Evolutionary conservation across 139 green algal species (phyloP).

Genomic region (Tetradesmus obliquus): DNA sequence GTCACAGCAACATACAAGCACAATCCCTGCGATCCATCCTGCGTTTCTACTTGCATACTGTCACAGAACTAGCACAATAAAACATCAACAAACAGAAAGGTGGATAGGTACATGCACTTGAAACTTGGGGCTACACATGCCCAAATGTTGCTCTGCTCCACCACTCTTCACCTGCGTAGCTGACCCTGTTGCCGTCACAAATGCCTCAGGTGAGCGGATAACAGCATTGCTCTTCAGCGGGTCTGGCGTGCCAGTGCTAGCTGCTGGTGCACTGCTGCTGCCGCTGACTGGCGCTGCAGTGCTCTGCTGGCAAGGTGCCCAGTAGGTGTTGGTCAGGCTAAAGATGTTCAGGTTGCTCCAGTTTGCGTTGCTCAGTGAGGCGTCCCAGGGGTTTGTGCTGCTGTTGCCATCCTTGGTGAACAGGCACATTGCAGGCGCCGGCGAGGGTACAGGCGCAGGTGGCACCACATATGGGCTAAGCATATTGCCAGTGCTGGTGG

Average conservation of each 20-base stretch:
- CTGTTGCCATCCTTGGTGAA: background rate
- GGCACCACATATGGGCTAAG: background rate
- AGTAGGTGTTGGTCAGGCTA: constrained; percentile 18
- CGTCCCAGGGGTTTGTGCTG: background rate
- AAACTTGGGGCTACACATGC: no score
- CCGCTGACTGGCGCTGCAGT: constrained; percentile 3
- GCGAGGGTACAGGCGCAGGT: background rate
- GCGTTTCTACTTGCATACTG: no score
- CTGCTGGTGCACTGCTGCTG: background rate
- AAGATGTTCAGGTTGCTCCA: background rate
- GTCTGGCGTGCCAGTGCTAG: background rate
- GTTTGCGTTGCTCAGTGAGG: background rate
- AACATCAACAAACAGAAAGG: no score
- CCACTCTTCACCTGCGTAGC: constrained; percentile 13
- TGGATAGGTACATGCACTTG: no score
- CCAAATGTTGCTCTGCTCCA: no score
- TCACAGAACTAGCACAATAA: no score
- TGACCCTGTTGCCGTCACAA: background rate
- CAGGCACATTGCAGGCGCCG: constrained; percentile 17
- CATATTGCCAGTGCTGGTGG: background rate
- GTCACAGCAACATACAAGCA: no score
- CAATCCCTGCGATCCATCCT: no score
- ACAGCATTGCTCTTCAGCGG: constrained; percentile 4
- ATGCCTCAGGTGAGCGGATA: background rate
- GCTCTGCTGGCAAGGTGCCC: background rate